Percentiles rank a stretch among this genome's conserved stretches.
Conservation (phyloP, 805 yeast species). For the Scheffersomyces spartinae region DNA sequence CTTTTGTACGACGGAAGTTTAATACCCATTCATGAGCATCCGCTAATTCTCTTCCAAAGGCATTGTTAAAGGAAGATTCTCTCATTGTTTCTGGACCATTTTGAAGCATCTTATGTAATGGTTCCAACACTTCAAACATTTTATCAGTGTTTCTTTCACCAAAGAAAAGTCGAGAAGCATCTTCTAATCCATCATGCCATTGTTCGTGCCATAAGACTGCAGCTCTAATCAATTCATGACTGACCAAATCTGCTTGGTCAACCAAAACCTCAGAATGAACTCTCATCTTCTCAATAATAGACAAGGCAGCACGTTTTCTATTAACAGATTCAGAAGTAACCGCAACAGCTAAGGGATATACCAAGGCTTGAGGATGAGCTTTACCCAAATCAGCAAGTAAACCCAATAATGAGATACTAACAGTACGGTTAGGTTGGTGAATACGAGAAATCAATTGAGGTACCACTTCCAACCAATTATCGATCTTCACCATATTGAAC, state of each 20-base stretch:
- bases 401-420: slow-evolving; percentile 68
- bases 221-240: slow-evolving; percentile 84
- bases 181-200: slow-evolving; percentile 97
- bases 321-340: slow-evolving; percentile 85
- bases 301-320: slow-evolving; percentile 83
- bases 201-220: slow-evolving; percentile 96
- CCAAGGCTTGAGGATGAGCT: slow-evolving; percentile 94
- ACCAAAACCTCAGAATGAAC: slow-evolving; percentile 76
- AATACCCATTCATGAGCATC: slow-evolving; percentile 93
- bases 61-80: slow-evolving; percentile 84
- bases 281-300: slow-evolving; percentile 86
- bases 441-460: slow-evolving; percentile 95
- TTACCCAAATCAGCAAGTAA: slow-evolving; percentile 80
- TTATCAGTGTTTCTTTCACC: slow-evolving; percentile 92
- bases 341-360: slow-evolving; percentile 92
- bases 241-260: slow-evolving; percentile 88
- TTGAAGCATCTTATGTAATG: slow-evolving; percentile 74
- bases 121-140: slow-evolving; percentile 86
- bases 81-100: slow-evolving; percentile 87
- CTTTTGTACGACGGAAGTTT: slow-evolving; percentile 76
- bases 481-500: slow-evolving; percentile 76
- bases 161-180: slow-evolving; percentile 86
- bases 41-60: slow-evolving; percentile 84
- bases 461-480: slow-evolving; percentile 89
- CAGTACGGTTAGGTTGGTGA: slow-evolving; percentile 85